Evolutionary conservation across 306 rosid species (phyloP).

Genomic region (Calophaca sinica): DNA sequence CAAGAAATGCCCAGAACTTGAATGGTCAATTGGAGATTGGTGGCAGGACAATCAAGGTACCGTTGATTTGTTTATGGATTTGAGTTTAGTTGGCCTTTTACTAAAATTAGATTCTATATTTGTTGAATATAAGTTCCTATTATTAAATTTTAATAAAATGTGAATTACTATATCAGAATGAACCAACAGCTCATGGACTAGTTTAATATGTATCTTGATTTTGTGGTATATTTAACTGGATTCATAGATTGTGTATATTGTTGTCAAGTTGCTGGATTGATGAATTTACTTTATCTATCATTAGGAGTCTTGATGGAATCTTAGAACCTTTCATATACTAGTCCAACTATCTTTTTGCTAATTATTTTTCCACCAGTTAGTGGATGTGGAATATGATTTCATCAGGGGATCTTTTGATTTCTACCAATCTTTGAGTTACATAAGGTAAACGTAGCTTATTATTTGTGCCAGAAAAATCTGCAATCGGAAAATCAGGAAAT

Average conservation of each 20-base stretch:
- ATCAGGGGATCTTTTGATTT: neutral
- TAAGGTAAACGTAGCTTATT: neutral
- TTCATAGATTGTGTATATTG: constrained; percentile 1
- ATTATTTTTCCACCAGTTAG: neutral
- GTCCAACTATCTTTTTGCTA: neutral
- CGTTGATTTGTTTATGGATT: constrained; percentile 27
- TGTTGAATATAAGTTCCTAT: constrained; percentile 18
- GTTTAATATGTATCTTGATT: constrained; percentile 26
- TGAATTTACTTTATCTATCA: neutral
- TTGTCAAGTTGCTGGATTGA: neutral
- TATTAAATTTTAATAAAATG: neutral
- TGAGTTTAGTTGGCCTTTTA: constrained; percentile 32
- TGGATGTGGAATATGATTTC: neutral
- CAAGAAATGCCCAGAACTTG: constrained; percentile 88
- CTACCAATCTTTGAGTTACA: neutral
- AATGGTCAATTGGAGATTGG: constrained; percentile 94
- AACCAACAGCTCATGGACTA: constrained; percentile 14
- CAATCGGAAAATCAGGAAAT: neutral
- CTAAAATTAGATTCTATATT: constrained; percentile 3
- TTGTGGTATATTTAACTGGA: too few species aligned
- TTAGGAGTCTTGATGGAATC: neutral
- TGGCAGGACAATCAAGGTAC: constrained; percentile 87
- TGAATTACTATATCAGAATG: neutral
- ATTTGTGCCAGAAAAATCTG: neutral
- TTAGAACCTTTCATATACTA: neutral